These are phyloP conservation scores for Coniochaeta sp. DNA, from an alignment of 2,329 filamentous ascomycete genomes.

Conservation along the genomic window DNA sequence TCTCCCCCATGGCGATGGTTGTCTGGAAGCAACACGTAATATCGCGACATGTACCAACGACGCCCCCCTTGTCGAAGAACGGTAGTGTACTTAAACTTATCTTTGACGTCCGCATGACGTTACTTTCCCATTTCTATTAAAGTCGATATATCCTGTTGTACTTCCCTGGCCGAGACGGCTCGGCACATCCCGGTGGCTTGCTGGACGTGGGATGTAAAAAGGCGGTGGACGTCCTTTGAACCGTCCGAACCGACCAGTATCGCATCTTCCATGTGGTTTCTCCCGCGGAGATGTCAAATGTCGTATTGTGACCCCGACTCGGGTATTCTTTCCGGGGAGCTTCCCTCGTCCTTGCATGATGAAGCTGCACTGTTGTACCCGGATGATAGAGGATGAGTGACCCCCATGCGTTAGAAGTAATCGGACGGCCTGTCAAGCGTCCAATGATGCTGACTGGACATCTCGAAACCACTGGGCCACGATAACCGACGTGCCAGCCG, in stretches of 20 bases:
- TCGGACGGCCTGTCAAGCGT: background rate
- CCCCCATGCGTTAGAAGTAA: background rate
- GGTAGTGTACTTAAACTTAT: no score
- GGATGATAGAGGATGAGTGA: background rate
- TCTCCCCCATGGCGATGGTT: no score
- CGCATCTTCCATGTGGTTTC: no score
- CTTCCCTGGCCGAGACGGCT: background rate
- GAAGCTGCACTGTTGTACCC: background rate
- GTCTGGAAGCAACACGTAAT: no score
- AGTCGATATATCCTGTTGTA: background rate
- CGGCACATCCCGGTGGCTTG: background rate
- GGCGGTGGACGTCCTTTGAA: background rate
- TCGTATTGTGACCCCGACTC: background rate
- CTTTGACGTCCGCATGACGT: background rate
- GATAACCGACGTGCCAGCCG: no score
- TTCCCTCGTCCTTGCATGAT: background rate
- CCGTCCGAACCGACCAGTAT: no score
- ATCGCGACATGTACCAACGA: no score
- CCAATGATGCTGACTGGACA: background rate
- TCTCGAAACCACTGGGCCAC: background rate
- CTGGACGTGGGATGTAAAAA: background rate
- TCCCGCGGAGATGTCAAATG: background rate
- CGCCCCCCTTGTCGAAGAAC: no score
- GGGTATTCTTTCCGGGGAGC: background rate
- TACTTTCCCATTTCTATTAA: background rate